Evolutionary conservation across 1,284 basidiomycete species (phyloP), one percentile per base, ranked within the genome.

Genomic region (Cutaneotrichosporon daszewskae): DNA sequence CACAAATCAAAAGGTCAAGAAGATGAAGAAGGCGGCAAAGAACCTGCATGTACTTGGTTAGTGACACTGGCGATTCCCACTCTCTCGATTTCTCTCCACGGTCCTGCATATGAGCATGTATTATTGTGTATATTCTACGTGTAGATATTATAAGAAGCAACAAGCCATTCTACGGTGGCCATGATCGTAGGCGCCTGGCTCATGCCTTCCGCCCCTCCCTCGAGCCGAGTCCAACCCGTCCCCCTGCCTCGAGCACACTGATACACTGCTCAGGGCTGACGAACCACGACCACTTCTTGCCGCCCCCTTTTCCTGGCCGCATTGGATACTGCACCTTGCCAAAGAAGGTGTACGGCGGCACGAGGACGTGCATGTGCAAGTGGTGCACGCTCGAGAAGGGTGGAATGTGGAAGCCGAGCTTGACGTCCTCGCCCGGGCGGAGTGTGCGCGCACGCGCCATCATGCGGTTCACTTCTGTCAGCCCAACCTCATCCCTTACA

Each of bases 311-410:
- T 4, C 17, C 51, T 41, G 13, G 19, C 2, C 47, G 45, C 14
- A 83, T 64, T 1, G 77, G 80, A 59, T 86, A 90, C 58, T 84
- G 81, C 27, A 77, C 50, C n/a, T 64, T 66, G 5, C 72, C 51
- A 1, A 61, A 38, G 0, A 77, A 75, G 8, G 68, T 75, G 66
- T 84, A 85, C 1, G 85, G 85, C 26, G 86, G 69, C 5, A 74
- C 79, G 33, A 86, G 80, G 17, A 84, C 80, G 64, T 90, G 87
- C 29, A 91, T 67, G 62, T 90, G 87, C 13, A 90, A 71, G 65
- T 90, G 86, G 22, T 80, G 71, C 3, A 89, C 78, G n/a, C 82
- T 84, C 46, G 79, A 82, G 64, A 85, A 85, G 0, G 87, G 87
- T 0, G 86, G 84, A 50, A 88, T 84, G 63, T 88, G 85, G 56